Evolutionary conservation across 768 basidiomycete genomes (phyloP), one percentile per base, ranked within the genome.

Genomic region (Amanita exitialis): DNA sequence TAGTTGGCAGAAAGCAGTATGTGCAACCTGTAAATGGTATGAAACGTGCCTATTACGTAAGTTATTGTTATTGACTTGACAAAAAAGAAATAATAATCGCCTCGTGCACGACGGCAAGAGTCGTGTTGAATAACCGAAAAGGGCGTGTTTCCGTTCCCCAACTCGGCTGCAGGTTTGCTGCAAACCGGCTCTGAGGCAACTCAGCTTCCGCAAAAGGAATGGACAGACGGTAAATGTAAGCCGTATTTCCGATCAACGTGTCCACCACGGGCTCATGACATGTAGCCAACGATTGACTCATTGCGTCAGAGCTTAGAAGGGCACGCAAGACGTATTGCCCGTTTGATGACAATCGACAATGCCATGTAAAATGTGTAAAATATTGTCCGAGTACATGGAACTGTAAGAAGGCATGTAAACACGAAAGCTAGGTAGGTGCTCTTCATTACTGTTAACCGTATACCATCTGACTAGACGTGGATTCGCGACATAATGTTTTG

Each of bases 221-320:
- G 13, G 12, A 44, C 18, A 12, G 12, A 23, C 45, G 35, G 45
- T 13, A 23, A 34, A n/a, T 13, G 21, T 20, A 30, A n/a, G 16
- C 30, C 12, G 35, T 34, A 47, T 36, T n/a, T 20, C 45, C 36
- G 36, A 23, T 48, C 47, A 48, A 48, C 36, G 47, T 48, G 47
- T 48, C n/a, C 20, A 16, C 34, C 47, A 48, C n/a, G 37, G 25
- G 47, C 6, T 39, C 23, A 36, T 36, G 10, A 15, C n/a, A 1
- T 36, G 2, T 42, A 0, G 18, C 9, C 25, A 44, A 30, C 6
- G 18, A 21, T 21, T 41, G 39, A 13, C 32, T 32, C 39, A 20
- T 21, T 41, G 20, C 7, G 39, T 41, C 2, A 2, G 1, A 18
- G 16, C 20, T 16, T 15, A 21, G 36, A 5, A 3, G 25, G 23